phyloP scores from a whole-genome alignment of 2,329 filamentous ascomycete species.

The Trichoderma cornu-damae region DNA sequence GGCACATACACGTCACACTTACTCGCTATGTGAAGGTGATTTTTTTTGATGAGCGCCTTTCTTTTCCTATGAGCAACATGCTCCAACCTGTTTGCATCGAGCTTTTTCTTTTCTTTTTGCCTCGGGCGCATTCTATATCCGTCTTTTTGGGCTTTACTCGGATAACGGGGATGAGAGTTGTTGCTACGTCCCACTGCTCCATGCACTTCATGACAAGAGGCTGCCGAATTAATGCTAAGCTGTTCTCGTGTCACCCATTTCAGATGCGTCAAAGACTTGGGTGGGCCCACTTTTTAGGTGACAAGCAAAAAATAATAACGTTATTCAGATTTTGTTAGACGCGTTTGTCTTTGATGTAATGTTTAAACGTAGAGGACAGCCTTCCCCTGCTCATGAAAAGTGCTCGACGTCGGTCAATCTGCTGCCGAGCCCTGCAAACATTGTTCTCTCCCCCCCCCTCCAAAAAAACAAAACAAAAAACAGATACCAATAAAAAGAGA shows the following conservation, averaged over 20 bases:
- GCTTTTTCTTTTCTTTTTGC: too few species aligned
- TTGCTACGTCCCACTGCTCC: too few species aligned
- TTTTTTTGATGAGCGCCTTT: not conserved
- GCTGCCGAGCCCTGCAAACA: slow-evolving; percentile 4
- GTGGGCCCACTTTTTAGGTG: not conserved
- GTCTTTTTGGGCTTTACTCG: too few species aligned
- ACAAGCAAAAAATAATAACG: not conserved
- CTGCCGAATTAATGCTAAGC: not conserved
- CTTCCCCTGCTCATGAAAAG: slow-evolving; percentile 1
- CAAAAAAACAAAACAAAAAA: slow-evolving; percentile 10
- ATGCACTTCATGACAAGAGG: not conserved
- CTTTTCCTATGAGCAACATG: not conserved
- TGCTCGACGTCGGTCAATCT: slow-evolving; percentile 1
- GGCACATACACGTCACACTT: not conserved
- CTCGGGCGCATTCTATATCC: too few species aligned
- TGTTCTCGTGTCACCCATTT: not conserved
- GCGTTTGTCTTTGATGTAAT: not conserved
- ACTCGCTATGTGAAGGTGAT: not conserved
- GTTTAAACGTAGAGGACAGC: not conserved
- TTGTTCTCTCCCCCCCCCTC: too few species aligned
- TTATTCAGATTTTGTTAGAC: not conserved
- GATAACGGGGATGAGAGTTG: too few species aligned
- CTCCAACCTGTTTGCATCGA: not conserved
- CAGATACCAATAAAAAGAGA: not conserved
- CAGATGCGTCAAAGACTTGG: not conserved